Evolutionary conservation across 208 protist species (phyloP), one percentile per base, ranked within the genome.

Genomic region (Crithidia thermophila): DNA sequence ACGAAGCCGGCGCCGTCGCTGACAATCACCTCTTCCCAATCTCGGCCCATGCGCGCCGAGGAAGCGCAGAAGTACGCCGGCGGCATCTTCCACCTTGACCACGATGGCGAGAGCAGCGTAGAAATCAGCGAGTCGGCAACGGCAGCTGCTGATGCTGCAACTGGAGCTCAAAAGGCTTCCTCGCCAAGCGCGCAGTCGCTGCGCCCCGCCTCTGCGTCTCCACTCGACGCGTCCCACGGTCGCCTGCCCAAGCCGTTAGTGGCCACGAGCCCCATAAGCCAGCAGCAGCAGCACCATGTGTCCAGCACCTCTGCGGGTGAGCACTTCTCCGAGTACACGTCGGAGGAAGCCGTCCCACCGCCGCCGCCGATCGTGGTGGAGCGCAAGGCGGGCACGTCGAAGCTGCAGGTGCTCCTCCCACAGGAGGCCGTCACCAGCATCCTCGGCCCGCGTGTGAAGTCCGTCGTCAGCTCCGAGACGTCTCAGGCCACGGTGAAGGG

Each of bases 341-440:
- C n/a, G 39, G 39, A 43, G 39, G 39, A 43, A 18, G 10, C 16
- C 39, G 16, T 34, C 0, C 20, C 42, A 0, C 27, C 56, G n/a
- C 42, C 64, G 20, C 69, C 69, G 28, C 45, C 59, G 11, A 46
- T 75, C 28, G 34, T 75, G 46, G 45, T 69, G 37, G 31, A 57
- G 33, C 40, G 55, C 18, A 51, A n/a, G 0, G 31, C 51, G 16
- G 69, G 69, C 18, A 30, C 50, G 20, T 4, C 37, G 4, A 75
- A 75, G 40, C 40, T 43, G 53, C 57, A 75, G 6, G 42, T 75
- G 10, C 39, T 71, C 20, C 63, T 77, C 3, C 71, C 71, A 21
- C 51, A 55, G 21, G 53, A 75, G 36, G 69, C 61, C 2, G 53
- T 65, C 3, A 52, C 31, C 28, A 65, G 30, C 33, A 30, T 58